Percentiles rank a stretch among this genome's conserved stretches.
Conservation (phyloP, 1,284 basidiomycete genomes). For the Rhodotorula glutinis region DNA sequence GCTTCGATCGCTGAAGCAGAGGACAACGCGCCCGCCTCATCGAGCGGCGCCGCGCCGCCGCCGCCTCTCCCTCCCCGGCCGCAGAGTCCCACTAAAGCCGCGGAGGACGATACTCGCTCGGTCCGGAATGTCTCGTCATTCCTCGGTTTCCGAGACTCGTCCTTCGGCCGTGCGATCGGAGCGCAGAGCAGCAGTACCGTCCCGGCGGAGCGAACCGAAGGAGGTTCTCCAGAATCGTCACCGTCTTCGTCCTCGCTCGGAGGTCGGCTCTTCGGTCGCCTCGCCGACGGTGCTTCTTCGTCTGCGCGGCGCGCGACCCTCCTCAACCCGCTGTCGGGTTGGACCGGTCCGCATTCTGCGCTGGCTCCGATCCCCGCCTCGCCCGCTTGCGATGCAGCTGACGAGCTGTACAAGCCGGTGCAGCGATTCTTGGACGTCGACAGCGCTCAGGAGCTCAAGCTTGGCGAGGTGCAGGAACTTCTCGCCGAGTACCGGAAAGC, state of each 20-base stretch:
- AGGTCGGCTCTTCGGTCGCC: slow-evolving; percentile 24
- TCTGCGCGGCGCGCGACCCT: slow-evolving; percentile 11
- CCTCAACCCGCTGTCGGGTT: slow-evolving; percentile 9
- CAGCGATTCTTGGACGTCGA: slow-evolving; percentile 38
- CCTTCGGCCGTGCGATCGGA: slow-evolving; percentile 12
- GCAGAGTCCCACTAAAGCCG: slow-evolving; percentile 1
- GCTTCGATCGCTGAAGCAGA: neutral
- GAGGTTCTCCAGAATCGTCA: neutral
- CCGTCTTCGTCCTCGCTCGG: slow-evolving; percentile 12
- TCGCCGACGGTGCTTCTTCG: neutral
- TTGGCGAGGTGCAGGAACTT: slow-evolving; percentile 37
- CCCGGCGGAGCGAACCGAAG: neutral
- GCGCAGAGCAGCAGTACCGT: neutral
- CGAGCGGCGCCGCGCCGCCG: neutral
- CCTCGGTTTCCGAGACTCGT: slow-evolving; percentile 22
- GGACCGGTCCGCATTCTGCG: neutral
- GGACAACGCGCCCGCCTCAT: neutral
- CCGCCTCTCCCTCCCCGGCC: neutral
- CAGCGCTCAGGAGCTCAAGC: slow-evolving; percentile 34
- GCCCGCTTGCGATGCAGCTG: neutral
- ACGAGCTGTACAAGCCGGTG: slow-evolving; percentile 4
- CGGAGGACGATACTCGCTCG: slow-evolving; percentile 21
- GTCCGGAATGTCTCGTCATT: slow-evolving; percentile 34
- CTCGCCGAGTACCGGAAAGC: slow-evolving; percentile 30
- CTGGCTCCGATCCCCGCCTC: neutral